A percentile compares a stretch with the other conserved stretches of the same genome.
Evolutionary conservation across 2,329 filamentous ascomycete species (phyloP).

Genomic region (Sporothrix luriei): DNA sequence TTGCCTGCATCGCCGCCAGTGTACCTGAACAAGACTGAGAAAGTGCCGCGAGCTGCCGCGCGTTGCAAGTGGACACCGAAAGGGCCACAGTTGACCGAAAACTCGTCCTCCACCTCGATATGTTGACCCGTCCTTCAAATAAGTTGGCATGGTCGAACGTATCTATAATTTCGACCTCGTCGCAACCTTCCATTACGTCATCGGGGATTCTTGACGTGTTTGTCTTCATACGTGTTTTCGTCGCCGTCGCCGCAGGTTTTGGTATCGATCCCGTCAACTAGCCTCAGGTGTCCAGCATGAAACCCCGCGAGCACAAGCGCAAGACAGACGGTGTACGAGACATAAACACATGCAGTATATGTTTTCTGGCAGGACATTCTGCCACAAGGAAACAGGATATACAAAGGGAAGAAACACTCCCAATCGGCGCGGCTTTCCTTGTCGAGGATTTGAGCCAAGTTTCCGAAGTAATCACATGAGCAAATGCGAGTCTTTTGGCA

Average conservation of each 20-base stretch:
- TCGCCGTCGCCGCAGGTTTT: background rate
- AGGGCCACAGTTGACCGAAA: too few relatives aligned
- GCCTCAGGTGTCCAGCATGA: background rate
- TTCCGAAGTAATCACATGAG: background rate
- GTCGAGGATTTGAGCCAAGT: background rate
- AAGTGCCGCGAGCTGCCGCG: background rate
- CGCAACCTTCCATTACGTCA: too few relatives aligned
- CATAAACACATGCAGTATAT: background rate
- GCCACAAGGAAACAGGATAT: background rate
- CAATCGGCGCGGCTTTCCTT: background rate
- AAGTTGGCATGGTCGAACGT: too few relatives aligned
- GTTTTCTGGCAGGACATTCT: background rate
- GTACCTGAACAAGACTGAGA: background rate
- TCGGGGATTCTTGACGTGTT: background rate
- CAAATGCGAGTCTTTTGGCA: slow-evolving; percentile 2
- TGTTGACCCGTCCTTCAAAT: too few relatives aligned
- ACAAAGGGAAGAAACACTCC: background rate
- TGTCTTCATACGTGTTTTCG: background rate
- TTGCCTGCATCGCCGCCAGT: background rate
- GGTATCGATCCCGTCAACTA: background rate
- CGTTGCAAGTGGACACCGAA: background rate
- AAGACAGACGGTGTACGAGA: background rate
- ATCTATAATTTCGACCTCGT: background rate
- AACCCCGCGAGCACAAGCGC: background rate
- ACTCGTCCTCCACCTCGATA: too few relatives aligned